phyloP scores from a whole-genome alignment of 2,329 filamentous ascomycete species.

The Colletotrichum ledebouriae region DNA sequence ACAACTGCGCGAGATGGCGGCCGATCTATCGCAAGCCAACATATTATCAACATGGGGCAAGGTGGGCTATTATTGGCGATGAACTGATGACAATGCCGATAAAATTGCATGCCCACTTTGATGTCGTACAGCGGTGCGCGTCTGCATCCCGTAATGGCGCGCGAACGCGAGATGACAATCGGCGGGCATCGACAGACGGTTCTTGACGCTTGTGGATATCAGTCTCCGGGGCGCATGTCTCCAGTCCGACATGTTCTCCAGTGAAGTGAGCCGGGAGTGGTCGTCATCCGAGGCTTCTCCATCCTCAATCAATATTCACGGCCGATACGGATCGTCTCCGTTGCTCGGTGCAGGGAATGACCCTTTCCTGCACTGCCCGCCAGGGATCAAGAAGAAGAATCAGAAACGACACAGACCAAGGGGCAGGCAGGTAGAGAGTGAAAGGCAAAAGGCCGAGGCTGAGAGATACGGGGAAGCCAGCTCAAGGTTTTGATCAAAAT shows the following conservation, averaged over 20 bases:
- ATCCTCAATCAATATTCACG: constrained; percentile 5
- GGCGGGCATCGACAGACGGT: neutral
- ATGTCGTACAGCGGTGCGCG: constrained; percentile 26
- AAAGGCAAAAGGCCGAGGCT: constrained; percentile 13
- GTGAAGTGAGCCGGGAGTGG: no score
- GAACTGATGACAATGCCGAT: constrained; percentile 7
- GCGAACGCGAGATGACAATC: no score
- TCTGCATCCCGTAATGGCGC: neutral
- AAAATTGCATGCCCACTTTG: constrained; percentile 27
- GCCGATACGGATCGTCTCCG: constrained; percentile 27
- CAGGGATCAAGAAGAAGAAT: constrained; percentile 10
- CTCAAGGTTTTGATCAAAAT: no score
- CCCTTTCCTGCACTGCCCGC: constrained; percentile 33
- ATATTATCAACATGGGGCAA: neutral
- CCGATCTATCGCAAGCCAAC: constrained; percentile 20
- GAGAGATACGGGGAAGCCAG: constrained; percentile 14
- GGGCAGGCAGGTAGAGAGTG: constrained; percentile 4
- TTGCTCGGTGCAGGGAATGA: constrained; percentile 30
- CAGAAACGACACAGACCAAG: constrained; percentile 5
- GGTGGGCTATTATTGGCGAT: constrained; percentile 10
- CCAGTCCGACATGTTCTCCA: neutral
- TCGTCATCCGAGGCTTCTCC: constrained; percentile 9
- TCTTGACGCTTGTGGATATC: constrained; percentile 22
- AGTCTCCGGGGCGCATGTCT: constrained; percentile 11
- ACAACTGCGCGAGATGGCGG: constrained; percentile 27